Conservation (phyloP, 306 rosid species). For the Macrotyloma uniflorum region DNA sequence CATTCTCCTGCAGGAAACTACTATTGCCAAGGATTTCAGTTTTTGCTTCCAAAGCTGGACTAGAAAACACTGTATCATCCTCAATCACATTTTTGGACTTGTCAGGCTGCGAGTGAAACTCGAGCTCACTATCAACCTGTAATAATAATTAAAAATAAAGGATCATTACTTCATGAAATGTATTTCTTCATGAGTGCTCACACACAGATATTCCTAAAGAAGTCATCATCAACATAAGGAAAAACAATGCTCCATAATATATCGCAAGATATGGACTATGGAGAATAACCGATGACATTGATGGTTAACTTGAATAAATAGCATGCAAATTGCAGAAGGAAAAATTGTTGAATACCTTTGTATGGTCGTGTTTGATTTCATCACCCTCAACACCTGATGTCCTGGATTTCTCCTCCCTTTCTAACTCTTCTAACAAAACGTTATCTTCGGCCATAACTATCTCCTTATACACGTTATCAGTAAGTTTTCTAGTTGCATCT, state of each 20-base stretch:
- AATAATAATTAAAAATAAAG: too few species aligned
- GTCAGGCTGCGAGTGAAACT: neutral
- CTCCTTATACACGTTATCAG: neutral
- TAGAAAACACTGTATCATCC: neutral
- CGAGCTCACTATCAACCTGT: neutral
- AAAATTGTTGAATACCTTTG: neutral
- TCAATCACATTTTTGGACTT: neutral
- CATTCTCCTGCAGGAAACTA: neutral
- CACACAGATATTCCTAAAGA: neutral
- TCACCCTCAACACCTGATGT: neutral
- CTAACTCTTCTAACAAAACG: neutral
- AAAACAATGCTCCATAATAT: neutral
- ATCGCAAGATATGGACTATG: neutral
- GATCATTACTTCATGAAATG: neutral
- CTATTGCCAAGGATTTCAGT: neutral
- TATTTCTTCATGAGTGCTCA: neutral
- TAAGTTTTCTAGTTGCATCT: neutral
- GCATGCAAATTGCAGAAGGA: neutral
- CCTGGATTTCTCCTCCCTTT: neutral
- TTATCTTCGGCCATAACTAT: neutral
- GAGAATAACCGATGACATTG: neutral
- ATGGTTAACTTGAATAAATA: too few species aligned
- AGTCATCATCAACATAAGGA: neutral
- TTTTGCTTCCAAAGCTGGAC: neutral
- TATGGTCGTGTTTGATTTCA: neutral